Conservation (phyloP, 2,329 filamentous ascomycete genomes). For the Colletotrichum sojae region DNA sequence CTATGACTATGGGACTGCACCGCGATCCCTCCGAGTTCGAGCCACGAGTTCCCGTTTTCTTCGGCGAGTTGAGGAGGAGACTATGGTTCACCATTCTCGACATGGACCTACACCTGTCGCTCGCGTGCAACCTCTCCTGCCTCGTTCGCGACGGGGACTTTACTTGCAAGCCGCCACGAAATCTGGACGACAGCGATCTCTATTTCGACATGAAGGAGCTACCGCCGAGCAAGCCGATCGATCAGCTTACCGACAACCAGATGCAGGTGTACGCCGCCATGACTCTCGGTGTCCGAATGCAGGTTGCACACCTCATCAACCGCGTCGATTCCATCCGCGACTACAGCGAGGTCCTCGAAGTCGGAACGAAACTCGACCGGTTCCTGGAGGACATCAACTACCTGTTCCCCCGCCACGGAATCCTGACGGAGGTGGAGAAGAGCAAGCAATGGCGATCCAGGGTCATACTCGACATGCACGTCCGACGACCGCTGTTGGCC, state of each 20-base stretch:
- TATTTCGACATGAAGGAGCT: slow-evolving; percentile 63
- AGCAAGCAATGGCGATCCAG: slow-evolving; percentile 67
- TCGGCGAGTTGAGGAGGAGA: slow-evolving; percentile 67
- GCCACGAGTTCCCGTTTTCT: slow-evolving; percentile 63
- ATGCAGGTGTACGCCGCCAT: slow-evolving; percentile 68
- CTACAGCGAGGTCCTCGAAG: slow-evolving; percentile 66
- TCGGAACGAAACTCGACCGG: slow-evolving; percentile 67
- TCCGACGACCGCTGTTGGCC: slow-evolving; percentile 65
- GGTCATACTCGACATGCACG: slow-evolving; percentile 68
- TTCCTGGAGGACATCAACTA: slow-evolving; percentile 69
- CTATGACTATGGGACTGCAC: slow-evolving; percentile 72
- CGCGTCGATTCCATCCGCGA: slow-evolving; percentile 67
- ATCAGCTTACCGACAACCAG: slow-evolving; percentile 67
- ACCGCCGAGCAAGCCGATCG: slow-evolving; percentile 64
- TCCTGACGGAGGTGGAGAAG: slow-evolving; percentile 58
- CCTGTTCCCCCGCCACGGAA: slow-evolving; percentile 63
- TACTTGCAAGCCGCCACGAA: slow-evolving; percentile 66
- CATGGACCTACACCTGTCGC: slow-evolving; percentile 69
- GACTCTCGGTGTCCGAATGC: slow-evolving; percentile 64
- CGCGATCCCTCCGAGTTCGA: slow-evolving; percentile 69
- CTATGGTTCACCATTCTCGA: slow-evolving; percentile 71
- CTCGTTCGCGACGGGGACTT: slow-evolving; percentile 68
- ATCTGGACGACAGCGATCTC: slow-evolving; percentile 67
- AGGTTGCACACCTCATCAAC: slow-evolving; percentile 64
- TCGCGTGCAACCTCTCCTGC: slow-evolving; percentile 66